Evolutionary conservation across 345 rosid genomes (phyloP).

Genomic region (Mercurialis annua): DNA sequence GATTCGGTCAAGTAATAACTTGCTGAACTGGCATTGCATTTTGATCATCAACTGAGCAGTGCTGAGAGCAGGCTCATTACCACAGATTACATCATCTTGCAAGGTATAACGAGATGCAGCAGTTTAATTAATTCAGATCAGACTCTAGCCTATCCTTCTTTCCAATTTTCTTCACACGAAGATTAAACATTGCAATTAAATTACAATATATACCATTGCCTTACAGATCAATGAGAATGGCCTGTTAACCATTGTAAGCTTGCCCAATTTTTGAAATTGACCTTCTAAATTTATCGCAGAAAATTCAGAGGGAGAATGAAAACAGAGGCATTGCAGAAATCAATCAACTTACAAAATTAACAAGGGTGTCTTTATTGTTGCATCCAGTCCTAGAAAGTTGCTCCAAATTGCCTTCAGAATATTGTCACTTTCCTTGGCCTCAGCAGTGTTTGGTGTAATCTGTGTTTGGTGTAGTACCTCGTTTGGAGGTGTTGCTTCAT

Average conservation of each 20-base stretch:
- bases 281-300: neutral
- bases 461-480: conserved; percentile 28
- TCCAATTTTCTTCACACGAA: neutral
- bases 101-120: too few relatives aligned
- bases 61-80: too few relatives aligned
- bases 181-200: neutral
- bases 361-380: conserved; percentile 62
- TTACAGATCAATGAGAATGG: neutral
- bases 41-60: neutral
- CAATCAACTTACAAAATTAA: conserved; percentile 68
- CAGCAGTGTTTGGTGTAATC: conserved; percentile 29
- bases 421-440: conserved; percentile 29
- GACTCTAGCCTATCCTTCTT: neutral
- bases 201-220: neutral
- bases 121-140: too few relatives aligned
- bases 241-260: neutral
- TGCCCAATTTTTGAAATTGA: neutral
- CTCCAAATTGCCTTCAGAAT: conserved; percentile 45
- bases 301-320: neutral
- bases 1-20: neutral
- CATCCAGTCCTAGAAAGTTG: conserved; percentile 65
- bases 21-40: neutral
- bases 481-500: conserved; percentile 42
- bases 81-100: too few relatives aligned
- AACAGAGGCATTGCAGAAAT: conserved; percentile 2